Conservation (phyloP, 352 stramenopile genomes). For the Aphanomyces stellatus region DNA sequence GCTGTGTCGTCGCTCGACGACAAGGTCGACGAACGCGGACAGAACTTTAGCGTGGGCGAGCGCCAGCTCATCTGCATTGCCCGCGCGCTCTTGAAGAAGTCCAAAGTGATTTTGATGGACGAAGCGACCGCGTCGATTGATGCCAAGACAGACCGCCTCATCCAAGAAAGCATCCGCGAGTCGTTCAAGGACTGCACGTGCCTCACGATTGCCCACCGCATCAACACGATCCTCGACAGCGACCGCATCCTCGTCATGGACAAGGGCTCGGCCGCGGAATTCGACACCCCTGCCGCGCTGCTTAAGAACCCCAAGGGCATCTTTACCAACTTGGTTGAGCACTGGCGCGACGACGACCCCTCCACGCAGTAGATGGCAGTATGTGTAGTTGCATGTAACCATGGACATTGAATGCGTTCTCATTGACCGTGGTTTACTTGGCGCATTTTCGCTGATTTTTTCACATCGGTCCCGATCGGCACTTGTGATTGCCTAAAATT, state of each 20-base stretch:
- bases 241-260: conserved; percentile 84
- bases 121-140: conserved; percentile 76
- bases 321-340: conserved; percentile 51
- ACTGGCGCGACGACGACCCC: conserved; percentile 48
- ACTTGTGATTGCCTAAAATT: too few relatives aligned
- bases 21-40: conserved; percentile 63
- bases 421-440: too few relatives aligned
- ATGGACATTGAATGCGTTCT: too few relatives aligned
- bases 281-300: conserved; percentile 58
- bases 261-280: conserved; percentile 66
- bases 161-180: conserved; percentile 24
- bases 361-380: too few relatives aligned
- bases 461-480: too few relatives aligned
- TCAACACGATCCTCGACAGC: conserved; percentile 89
- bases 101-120: conserved; percentile 71
- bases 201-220: conserved; percentile 88
- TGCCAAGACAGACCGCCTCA: conserved; percentile 1
- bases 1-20: neutral
- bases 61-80: conserved; percentile 84
- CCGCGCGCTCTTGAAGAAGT: conserved; percentile 60
- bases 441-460: too few relatives aligned
- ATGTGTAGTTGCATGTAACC: too few relatives aligned
- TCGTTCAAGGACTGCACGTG: conserved; percentile 75
- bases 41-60: conserved; percentile 88
- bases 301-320: conserved; percentile 29